Evolutionary conservation across 805 yeast species (phyloP), one percentile per base, ranked within the genome.

Genomic region (Sugiyamaella mastotermitis): DNA sequence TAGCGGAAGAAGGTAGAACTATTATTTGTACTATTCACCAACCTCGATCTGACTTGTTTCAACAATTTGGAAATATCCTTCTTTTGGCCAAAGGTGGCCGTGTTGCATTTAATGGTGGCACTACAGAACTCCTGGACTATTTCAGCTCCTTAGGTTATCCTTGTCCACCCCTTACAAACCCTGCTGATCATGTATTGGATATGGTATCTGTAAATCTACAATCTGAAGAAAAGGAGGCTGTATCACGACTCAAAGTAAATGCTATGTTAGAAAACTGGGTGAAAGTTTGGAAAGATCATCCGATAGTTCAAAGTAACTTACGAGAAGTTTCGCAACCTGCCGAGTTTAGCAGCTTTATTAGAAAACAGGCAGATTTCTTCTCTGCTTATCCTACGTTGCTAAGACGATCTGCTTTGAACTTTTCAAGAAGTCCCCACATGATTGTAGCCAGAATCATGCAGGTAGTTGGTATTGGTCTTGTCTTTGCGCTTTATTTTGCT

Each of bases 11-110:
- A 21, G 76, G 79, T 5, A 75, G 78, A 9, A 83, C 94, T 0
- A 69, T 86, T 6, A 71, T 85, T 17, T 57, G 80, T 38, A 84
- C 95, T 0, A 83, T 86, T 36, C 95, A 85, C 57, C 95, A 85
- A 52, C 95, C 95, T 1, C 73, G 84, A 46, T 72, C 74, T 21
- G 82, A 75, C 42, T 61, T 83, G 47, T 78, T 82, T 51, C 57
- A 66, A 13, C 62, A 62, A 40, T 83, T 86, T 63, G 90, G 86
- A 4, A 72, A 81, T 11, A 68, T 86, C n/a, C 60, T 31, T 25
- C 60, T 86, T 28, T 62, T 86, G 17, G 83, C 87, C 0, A 78
- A 77, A 55, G 84, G 88, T 29, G 88, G 90, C 5, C 54, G 59
- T 23, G 85, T 78, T 14, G 77, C 80, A 3, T 86, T 73, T 53